Evolutionary conservation across 768 basidiomycete genomes (phyloP).

Genomic region (Pisolithus marmoratus): DNA sequence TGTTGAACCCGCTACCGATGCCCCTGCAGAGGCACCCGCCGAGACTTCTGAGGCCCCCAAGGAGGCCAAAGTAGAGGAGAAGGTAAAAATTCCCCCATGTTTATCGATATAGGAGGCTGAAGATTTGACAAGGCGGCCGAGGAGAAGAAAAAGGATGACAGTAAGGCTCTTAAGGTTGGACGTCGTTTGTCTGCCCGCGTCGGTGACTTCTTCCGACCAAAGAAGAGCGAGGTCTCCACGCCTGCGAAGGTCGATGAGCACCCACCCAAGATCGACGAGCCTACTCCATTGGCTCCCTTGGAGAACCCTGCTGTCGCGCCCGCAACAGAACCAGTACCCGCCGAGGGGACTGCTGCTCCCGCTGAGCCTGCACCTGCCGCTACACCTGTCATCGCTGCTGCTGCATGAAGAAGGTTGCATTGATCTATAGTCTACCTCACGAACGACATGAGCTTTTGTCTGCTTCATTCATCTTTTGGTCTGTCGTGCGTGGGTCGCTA

Average conservation of each 20-base stretch:
- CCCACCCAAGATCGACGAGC: conserved; percentile 85
- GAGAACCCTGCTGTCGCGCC: conserved; percentile 55
- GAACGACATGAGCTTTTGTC: conserved; percentile 41
- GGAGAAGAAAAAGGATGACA: conserved; percentile 45
- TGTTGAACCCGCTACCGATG: conserved; percentile 22
- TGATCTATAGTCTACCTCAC: conserved; percentile 21
- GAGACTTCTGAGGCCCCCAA: conserved; percentile 29
- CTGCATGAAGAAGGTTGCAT: conserved; percentile 52
- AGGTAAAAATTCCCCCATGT: background rate
- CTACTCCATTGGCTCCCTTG: conserved; percentile 74
- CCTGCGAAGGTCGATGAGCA: conserved; percentile 85
- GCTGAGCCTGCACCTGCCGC: conserved; percentile 40
- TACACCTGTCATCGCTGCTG: conserved; percentile 64
- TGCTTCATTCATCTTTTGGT: conserved; percentile 25
- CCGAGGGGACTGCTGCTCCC: conserved; percentile 29
- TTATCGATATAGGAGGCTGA: background rate
- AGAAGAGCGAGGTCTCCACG: conserved; percentile 56
- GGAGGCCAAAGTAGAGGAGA: conserved; percentile 54
- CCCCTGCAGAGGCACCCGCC: conserved; percentile 41
- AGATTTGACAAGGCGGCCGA: conserved; percentile 33
- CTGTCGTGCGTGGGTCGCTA: conserved; percentile 34
- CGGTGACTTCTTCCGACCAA: conserved; percentile 76
- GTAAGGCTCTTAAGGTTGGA: conserved; percentile 53
- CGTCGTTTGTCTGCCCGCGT: conserved; percentile 85
- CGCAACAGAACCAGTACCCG: conserved; percentile 29